Conservation (phyloP, 2,329 filamentous ascomycete species). For the Cyanodermella asteris region DNA sequence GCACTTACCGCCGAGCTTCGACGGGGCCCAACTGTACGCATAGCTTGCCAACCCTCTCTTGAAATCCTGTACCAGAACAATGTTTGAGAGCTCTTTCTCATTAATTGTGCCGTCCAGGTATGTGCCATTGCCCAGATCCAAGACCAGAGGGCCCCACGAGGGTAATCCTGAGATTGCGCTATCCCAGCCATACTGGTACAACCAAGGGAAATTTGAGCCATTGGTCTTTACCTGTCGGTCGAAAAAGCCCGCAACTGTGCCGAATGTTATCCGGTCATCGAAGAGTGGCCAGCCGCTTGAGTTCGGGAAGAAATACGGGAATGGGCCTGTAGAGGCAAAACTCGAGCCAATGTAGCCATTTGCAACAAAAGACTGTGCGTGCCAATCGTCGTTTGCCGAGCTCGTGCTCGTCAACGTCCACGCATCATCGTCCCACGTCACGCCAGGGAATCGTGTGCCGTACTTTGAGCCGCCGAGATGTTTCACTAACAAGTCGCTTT, state of each 20-base stretch:
- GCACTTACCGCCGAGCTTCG: conserved; percentile 16
- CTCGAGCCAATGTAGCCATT: conserved; percentile 46
- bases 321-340: conserved; percentile 38
- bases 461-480: conserved; percentile 19
- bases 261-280: conserved; percentile 39
- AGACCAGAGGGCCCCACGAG: conserved; percentile 40
- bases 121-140: conserved; percentile 30
- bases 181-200: conserved; percentile 47
- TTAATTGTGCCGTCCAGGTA: conserved; percentile 40
- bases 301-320: conserved; percentile 40
- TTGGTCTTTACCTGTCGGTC: conserved; percentile 36
- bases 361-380: conserved; percentile 36
- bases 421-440: conserved; percentile 36
- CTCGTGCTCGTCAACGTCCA: conserved; percentile 32
- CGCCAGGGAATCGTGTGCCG: conserved; percentile 26
- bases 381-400: conserved; percentile 35
- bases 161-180: conserved; percentile 50
- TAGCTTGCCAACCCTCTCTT: conserved; percentile 40
- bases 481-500: background rate
- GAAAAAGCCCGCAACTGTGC: conserved; percentile 46
- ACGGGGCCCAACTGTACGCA: conserved; percentile 44
- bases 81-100: conserved; percentile 35
- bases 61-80: conserved; percentile 39
- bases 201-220: conserved; percentile 43
- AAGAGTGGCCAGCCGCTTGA: conserved; percentile 49